These are phyloP conservation scores for Colletotrichum sp. DNA, from an alignment of 2,329 filamentous ascomycete species.

Conservation along the genomic window DNA sequence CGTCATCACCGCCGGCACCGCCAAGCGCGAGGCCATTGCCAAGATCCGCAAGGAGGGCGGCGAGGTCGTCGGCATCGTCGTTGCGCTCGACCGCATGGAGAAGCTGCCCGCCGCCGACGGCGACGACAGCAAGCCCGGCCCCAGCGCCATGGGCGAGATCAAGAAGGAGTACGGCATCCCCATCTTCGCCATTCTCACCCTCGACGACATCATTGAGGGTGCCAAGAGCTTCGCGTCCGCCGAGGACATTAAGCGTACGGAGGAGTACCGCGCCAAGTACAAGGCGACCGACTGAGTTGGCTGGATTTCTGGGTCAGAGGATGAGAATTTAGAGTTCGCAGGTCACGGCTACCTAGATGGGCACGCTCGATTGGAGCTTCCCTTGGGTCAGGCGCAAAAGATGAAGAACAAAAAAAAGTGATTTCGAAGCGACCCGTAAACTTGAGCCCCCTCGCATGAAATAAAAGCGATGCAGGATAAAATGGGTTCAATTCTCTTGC, in stretches of 20 bases:
- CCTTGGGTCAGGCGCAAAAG: not conserved
- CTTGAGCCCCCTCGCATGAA: not conserved
- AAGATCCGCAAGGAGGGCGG: slow-evolving; percentile 90
- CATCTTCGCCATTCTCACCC: slow-evolving; percentile 80
- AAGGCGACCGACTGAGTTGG: slow-evolving; percentile 59
- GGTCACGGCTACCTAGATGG: not conserved
- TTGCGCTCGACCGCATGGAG: slow-evolving; percentile 88
- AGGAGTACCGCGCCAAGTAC: slow-evolving; percentile 75
- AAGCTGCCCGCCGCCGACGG: slow-evolving; percentile 70
- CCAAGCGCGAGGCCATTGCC: slow-evolving; percentile 88
- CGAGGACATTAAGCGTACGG: slow-evolving; percentile 68
- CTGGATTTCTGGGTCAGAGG: not conserved
- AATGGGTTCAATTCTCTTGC: not conserved
- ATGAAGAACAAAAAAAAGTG: not conserved
- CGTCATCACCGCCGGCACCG: slow-evolving; percentile 94
- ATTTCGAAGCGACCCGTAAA: slow-evolving; percentile 12
- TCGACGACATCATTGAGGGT: slow-evolving; percentile 81
- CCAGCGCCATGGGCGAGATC: slow-evolving; percentile 86
- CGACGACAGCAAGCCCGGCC: slow-evolving; percentile 72
- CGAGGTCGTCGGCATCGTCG: slow-evolving; percentile 82
- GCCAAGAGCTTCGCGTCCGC: slow-evolving; percentile 66
- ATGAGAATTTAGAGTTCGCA: not conserved
- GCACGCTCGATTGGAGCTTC: not conserved
- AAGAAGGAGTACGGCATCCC: slow-evolving; percentile 84
- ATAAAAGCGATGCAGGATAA: not conserved